Conservation (phyloP, 257 asterid genomes). For the Petunia axillaris region DNA sequence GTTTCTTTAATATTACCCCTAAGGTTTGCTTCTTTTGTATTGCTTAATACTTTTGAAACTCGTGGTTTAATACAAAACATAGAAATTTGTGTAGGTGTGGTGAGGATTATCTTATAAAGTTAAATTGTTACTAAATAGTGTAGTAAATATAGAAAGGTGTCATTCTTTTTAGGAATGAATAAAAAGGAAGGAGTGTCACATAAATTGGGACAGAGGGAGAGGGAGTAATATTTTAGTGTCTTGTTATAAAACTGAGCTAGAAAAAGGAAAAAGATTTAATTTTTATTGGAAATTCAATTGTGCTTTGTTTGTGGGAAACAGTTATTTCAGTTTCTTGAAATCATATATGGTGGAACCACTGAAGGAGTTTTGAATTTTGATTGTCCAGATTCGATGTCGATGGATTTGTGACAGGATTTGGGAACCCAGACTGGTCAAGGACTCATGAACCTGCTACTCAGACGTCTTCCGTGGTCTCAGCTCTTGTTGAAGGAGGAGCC, state of each 20-base stretch:
- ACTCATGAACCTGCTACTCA: constrained; percentile 75
- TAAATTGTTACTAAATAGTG: too few relatives aligned
- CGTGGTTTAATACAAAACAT: too few relatives aligned
- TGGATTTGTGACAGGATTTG: constrained; percentile 89
- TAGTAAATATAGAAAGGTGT: too few relatives aligned
- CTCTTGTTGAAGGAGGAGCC: constrained; percentile 95
- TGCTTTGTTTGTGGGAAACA: background rate
- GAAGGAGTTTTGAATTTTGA: constrained; percentile 29
- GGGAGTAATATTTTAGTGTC: too few relatives aligned
- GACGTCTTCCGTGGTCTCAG: constrained; percentile 71
- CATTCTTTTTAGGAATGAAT: too few relatives aligned
- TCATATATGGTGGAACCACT: background rate
- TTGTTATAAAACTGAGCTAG: background rate
- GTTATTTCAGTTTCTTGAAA: background rate
- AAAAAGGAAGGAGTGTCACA: too few relatives aligned
- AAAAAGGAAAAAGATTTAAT: background rate
- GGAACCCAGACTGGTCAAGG: constrained; percentile 92
- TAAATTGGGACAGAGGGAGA: too few relatives aligned
- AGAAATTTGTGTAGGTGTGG: too few relatives aligned
- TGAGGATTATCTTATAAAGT: too few relatives aligned
- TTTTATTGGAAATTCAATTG: background rate
- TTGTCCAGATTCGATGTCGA: constrained; percentile 74
- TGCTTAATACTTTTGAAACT: too few relatives aligned
- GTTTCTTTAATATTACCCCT: constrained; percentile 23
- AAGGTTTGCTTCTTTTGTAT: too few relatives aligned